phyloP scores from a whole-genome alignment of 108 stramenopile species.

The Nitzschia putrida region DNA sequence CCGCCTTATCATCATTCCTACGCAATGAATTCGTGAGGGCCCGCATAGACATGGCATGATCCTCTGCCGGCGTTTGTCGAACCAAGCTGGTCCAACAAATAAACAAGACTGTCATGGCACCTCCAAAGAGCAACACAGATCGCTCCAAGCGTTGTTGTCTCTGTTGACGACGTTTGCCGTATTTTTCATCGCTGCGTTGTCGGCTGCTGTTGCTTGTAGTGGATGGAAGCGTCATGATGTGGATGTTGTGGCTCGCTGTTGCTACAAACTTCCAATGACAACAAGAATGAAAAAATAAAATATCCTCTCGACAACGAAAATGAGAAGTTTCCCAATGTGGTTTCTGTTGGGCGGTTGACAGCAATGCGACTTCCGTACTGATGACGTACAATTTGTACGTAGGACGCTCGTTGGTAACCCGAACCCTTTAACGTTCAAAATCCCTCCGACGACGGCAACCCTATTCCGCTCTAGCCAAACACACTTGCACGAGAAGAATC shows the following conservation, averaged over 20 bases:
- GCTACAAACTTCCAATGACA: not conserved
- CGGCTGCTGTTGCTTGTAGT: not conserved
- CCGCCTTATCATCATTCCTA: slow-evolving; percentile 11
- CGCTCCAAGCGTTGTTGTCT: not conserved
- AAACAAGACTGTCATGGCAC: slow-evolving; percentile 5
- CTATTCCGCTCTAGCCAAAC: no score
- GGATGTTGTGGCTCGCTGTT: not conserved
- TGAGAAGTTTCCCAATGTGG: no score
- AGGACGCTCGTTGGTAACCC: no score
- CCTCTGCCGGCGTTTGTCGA: slow-evolving; percentile 38
- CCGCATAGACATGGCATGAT: slow-evolving; percentile 27
- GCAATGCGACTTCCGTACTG: no score
- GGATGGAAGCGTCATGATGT: not conserved
- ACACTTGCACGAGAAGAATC: no score
- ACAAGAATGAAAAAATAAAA: no score
- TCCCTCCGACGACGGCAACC: no score
- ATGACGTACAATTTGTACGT: no score
- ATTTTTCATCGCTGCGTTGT: slow-evolving; percentile 11
- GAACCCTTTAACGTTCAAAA: no score
- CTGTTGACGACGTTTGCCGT: slow-evolving; percentile 17
- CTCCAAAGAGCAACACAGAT: slow-evolving; percentile 5
- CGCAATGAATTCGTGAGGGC: slow-evolving; percentile 23
- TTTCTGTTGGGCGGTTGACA: no score
- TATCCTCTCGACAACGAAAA: no score
- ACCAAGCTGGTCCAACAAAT: slow-evolving; percentile 5